These are phyloP conservation scores for Pythium phragmiticola DNA, from an alignment of 352 stramenopile species.

Conservation along the genomic window DNA sequence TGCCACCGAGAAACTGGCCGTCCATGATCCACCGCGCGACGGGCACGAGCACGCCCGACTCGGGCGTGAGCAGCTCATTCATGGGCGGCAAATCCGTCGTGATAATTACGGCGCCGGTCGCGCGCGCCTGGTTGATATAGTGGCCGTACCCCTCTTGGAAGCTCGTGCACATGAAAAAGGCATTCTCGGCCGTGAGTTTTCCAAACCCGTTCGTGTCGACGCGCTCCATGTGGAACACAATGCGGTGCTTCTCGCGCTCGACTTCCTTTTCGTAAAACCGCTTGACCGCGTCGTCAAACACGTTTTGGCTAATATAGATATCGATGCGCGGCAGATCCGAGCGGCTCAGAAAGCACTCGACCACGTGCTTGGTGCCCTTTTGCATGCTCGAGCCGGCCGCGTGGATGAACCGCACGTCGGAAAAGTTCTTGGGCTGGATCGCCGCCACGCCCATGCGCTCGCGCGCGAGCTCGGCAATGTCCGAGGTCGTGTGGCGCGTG, in stretches of 20 bases:
- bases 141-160: constrained; percentile 60
- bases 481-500: constrained; percentile 57
- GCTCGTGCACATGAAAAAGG: constrained; percentile 68
- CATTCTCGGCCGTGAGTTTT: constrained; percentile 44
- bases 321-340: constrained; percentile 49
- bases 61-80: constrained; percentile 56
- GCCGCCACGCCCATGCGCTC: constrained; percentile 23
- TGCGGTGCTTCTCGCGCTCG: constrained; percentile 27
- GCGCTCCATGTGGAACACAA: constrained; percentile 37
- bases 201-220: constrained; percentile 42
- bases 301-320: constrained; percentile 49
- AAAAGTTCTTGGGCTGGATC: constrained; percentile 34
- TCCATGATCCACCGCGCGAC: constrained; percentile 30
- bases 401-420: constrained; percentile 48
- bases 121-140: constrained; percentile 71
- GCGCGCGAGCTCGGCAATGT: constrained; percentile 34
- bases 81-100: constrained; percentile 55
- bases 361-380: constrained; percentile 50
- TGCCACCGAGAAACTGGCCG: constrained; percentile 48
- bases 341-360: constrained; percentile 54
- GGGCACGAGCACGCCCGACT: constrained; percentile 46
- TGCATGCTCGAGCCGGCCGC: constrained; percentile 41
- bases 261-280: constrained; percentile 35
- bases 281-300: constrained; percentile 35
- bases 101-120: constrained; percentile 45